Conservation (phyloP, 768 basidiomycete species). For the Sutorius australiensis region DNA sequence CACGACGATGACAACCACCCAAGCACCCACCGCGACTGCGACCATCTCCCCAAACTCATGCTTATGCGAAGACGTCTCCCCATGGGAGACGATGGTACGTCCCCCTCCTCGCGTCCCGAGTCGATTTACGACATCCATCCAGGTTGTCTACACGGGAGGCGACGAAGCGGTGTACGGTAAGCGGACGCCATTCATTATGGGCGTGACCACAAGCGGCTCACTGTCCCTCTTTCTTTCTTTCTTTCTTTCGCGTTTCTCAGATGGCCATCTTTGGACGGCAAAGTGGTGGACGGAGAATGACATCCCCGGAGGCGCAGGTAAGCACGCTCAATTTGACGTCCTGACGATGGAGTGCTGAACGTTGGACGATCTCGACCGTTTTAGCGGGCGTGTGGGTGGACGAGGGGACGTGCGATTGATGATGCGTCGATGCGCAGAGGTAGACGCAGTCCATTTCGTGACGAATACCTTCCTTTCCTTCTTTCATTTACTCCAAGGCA, state of each 20-base stretch:
- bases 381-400: slow-evolving; percentile 33
- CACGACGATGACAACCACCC: not conserved
- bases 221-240: not conserved
- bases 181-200: slow-evolving; percentile 4
- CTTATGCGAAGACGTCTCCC: slow-evolving; percentile 39
- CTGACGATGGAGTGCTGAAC: too few relatives aligned
- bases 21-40: slow-evolving; percentile 11
- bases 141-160: slow-evolving; percentile 37
- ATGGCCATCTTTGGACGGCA: slow-evolving; percentile 48
- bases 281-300: slow-evolving; percentile 49
- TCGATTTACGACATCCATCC: not conserved
- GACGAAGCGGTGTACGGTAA: slow-evolving; percentile 39
- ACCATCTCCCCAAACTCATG: slow-evolving; percentile 23
- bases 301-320: slow-evolving; percentile 27
- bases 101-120: too few relatives aligned
- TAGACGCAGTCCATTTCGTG: not conserved
- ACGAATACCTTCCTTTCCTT: not conserved
- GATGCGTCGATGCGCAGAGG: not conserved
- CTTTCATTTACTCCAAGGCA: too few relatives aligned
- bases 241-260: slow-evolving; percentile 10
- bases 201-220: not conserved
- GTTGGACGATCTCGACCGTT: not conserved
- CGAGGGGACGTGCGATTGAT: slow-evolving; percentile 31
- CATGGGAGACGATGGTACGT: slow-evolving; percentile 38
- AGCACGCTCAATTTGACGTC: not conserved